Base-by-base conservation (phyloP, 176 grass and related monocot genomes). In the Cenchrus americanus region DNA sequence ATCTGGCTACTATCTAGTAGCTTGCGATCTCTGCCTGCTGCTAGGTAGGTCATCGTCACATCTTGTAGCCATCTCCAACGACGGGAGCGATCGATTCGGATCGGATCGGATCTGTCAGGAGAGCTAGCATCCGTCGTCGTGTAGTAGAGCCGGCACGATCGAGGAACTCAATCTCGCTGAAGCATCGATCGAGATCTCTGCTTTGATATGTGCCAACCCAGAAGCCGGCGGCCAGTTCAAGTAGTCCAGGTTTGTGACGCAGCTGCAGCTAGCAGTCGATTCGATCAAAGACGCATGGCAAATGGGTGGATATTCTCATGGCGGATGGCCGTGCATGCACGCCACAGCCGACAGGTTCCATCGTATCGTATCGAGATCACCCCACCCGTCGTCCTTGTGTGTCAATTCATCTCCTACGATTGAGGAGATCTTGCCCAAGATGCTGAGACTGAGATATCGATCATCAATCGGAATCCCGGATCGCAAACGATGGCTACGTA, bases 291-390 rank as follows among this genome's bases (percentile, higher is more conserved):
- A 46, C 10, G 15, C 10, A 62, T 26, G 23, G 14, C 12, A 18
- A 5, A 18, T 18, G 17, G 51, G 5, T 51, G 15, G 12, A 30
- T 30, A 30, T 30, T 30, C 27, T 30, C 27, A 30, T 52, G 5
- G n/a, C n/a, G n/a, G 14, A 53, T 53, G 61, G 61, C 13, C 62
- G 14, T 42, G 65, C 66, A 60, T 21, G 69, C 43, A 83, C 69
- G 55, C 80, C 68, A 62, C 44, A 15, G 43, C 32, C 69, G 43
- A 66, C 60, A 60, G 43, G 80, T 83, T 62, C 80, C 68, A 51
- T 73, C 69, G 27, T 30, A 30, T 30, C 27, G n/a, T n/a, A n/a
- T n/a, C n/a, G n/a, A n/a, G 27, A 30, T 30, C 27, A 30, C 27
- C 27, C 27, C 27, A 30, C 27, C 27, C 27, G 27, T 30, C 27